Evolutionary conservation across 2,329 filamentous ascomycete species (phyloP).

Genomic region (Botryosphaeria dothidea): DNA sequence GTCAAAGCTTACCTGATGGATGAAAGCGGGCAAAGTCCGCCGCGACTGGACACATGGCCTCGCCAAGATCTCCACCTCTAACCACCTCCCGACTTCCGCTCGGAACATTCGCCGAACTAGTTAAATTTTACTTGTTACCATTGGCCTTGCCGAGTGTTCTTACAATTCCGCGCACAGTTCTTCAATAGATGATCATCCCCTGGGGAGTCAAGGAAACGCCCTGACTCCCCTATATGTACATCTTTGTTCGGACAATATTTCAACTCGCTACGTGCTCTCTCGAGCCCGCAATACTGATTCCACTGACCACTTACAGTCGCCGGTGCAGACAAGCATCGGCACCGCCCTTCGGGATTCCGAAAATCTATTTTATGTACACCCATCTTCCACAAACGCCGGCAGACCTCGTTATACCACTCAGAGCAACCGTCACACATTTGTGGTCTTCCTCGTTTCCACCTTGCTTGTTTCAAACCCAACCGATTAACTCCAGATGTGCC

Average conservation of each 20-base stretch:
- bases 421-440: not conserved
- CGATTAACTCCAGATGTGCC: slow-evolving; percentile 1
- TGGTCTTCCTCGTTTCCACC: not conserved
- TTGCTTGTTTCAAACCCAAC: not conserved
- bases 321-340: not conserved
- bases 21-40: slow-evolving; percentile 2
- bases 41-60: slow-evolving; percentile 6
- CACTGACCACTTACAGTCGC: not conserved
- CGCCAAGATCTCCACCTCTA: not conserved
- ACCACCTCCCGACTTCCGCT: not conserved
- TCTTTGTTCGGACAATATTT: too few species aligned
- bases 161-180: not conserved
- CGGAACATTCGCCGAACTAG: not conserved
- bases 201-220: too few species aligned
- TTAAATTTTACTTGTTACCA: not conserved
- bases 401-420: not conserved
- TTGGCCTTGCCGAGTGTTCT: not conserved
- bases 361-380: slow-evolving; percentile 16
- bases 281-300: too few species aligned
- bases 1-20: slow-evolving; percentile 7
- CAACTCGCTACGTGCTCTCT: too few species aligned
- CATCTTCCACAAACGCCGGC: slow-evolving; percentile 1
- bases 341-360: not conserved
- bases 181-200: too few species aligned
- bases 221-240: too few species aligned